These are phyloP conservation scores for Corylus americana DNA, from an alignment of 306 rosid species.

Conservation along the genomic window DNA sequence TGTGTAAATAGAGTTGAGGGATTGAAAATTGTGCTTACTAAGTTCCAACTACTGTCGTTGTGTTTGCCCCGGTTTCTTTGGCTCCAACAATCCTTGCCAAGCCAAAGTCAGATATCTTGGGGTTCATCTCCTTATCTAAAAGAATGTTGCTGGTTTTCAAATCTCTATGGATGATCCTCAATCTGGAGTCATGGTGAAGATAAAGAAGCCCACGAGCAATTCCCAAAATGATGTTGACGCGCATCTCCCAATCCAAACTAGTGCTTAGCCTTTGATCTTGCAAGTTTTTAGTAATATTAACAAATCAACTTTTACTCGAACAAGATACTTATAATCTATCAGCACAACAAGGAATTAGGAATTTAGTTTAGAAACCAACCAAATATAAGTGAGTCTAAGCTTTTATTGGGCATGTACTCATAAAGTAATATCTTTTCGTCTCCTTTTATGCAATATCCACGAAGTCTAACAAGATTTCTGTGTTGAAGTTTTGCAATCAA, in stretches of 20 bases:
- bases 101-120: slow-evolving; percentile 46
- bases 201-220: slow-evolving; percentile 26
- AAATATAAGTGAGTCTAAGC: slow-evolving; percentile 50
- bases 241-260: slow-evolving; percentile 40
- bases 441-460: slow-evolving; percentile 42
- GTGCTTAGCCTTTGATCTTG: slow-evolving; percentile 26
- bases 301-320: background rate
- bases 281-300: background rate
- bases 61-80: slow-evolving; percentile 30
- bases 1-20: background rate
- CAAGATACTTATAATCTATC: background rate
- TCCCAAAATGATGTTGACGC: slow-evolving; percentile 45
- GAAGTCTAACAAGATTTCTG: slow-evolving; percentile 1
- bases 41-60: slow-evolving; percentile 31
- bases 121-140: slow-evolving; percentile 34
- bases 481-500: no score
- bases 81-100: slow-evolving; percentile 31
- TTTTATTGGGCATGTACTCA: slow-evolving; percentile 53
- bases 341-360: background rate
- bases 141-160: slow-evolving; percentile 40
- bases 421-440: slow-evolving; percentile 50
- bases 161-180: slow-evolving; percentile 37
- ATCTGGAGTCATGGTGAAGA: slow-evolving; percentile 40
- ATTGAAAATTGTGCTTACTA: slow-evolving; percentile 19
- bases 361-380: slow-evolving; percentile 24